phyloP scores from a whole-genome alignment of 495 filamentous ascomycete genomes.

The Darksidea phi region DNA sequence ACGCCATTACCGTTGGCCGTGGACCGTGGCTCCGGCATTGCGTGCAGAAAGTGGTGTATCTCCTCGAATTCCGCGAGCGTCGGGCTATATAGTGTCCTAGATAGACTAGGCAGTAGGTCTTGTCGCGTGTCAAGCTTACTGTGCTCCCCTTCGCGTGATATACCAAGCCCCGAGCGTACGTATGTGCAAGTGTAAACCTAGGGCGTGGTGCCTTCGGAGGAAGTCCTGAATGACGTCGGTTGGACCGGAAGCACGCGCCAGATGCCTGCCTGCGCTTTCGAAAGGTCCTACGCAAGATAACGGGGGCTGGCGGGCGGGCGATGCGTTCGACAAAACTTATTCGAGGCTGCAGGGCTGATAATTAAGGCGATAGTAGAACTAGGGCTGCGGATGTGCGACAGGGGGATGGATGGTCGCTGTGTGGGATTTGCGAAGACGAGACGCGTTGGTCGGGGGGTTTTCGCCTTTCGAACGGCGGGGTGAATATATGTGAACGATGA shows the following conservation, averaged over 20 bases:
- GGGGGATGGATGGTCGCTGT: neutral
- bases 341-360: neutral
- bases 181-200: neutral
- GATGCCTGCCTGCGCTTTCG: too few species aligned
- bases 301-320: neutral
- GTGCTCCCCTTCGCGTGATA: neutral
- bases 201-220: neutral
- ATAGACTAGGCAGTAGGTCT: too few species aligned
- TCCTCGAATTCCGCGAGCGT: too few species aligned
- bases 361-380: neutral
- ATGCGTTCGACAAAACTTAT: neutral
- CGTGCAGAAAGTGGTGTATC: neutral
- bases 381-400: neutral
- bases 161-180: neutral
- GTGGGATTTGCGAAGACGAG: too few species aligned
- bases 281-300: neutral
- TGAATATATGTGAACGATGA: too few species aligned
- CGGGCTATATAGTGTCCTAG: too few species aligned
- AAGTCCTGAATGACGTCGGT: neutral
- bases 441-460: too few species aligned
- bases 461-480: too few species aligned
- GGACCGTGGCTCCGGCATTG: conserved; percentile 19
- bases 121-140: neutral
- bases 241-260: neutral
- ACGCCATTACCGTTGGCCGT: conserved; percentile 32